Conservation (phyloP, 1,284 basidiomycete species). For the Phylloporus sp. region DNA sequence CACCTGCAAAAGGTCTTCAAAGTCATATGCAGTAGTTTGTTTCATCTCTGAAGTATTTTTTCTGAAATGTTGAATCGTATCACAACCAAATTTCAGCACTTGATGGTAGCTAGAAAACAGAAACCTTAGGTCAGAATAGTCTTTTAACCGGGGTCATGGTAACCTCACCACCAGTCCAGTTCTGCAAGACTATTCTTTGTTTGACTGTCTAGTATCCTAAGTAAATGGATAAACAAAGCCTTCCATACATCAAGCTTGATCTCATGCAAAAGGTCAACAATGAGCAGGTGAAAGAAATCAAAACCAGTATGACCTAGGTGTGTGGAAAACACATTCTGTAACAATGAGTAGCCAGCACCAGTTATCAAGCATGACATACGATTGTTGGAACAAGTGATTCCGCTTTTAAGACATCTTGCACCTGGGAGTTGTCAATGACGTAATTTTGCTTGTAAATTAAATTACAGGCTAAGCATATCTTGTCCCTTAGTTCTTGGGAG, state of each 20-base stretch:
- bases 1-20: constrained; percentile 29
- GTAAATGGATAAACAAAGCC: neutral
- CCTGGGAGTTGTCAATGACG: neutral
- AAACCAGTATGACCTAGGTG: neutral
- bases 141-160: neutral
- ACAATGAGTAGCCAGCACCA: neutral
- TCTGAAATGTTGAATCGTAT: constrained; percentile 9
- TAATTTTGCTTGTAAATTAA: neutral
- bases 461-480: neutral
- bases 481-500: neutral
- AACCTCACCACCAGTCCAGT: neutral
- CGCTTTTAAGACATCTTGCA: neutral
- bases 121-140: neutral
- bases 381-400: neutral
- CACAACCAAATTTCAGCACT: constrained; percentile 9
- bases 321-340: neutral
- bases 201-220: neutral
- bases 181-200: neutral
- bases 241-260: neutral
- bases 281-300: neutral
- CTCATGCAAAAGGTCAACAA: neutral
- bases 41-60: constrained; percentile 13
- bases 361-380: neutral
- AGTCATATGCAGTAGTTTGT: constrained; percentile 11
- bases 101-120: neutral